Evolutionary conservation across 805 yeast species (phyloP).

Genomic region (Barnettozyma salicaria): DNA sequence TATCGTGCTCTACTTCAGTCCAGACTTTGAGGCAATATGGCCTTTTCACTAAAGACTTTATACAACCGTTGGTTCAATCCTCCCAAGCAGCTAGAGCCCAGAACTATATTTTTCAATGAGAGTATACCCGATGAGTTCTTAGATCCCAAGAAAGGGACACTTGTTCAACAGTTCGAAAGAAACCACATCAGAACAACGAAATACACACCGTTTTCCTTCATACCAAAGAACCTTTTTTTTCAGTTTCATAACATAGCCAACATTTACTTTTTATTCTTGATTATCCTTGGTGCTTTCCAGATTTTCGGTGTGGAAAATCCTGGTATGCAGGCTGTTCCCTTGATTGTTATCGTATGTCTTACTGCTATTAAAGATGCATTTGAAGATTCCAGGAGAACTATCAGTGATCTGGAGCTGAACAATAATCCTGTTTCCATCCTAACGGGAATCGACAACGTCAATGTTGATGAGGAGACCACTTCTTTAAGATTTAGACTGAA

Average conservation of each 20-base stretch:
- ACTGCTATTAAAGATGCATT: constrained; percentile 77
- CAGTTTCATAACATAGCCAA: constrained; percentile 91
- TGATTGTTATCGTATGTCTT: constrained; percentile 66
- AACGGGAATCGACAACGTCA: constrained; percentile 46
- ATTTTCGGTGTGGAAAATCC: constrained; percentile 81
- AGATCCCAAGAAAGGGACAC: constrained; percentile 6
- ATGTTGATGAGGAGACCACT: constrained; percentile 53
- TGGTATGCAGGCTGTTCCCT: constrained; percentile 68
- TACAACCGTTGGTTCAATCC: constrained; percentile 6
- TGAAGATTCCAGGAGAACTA: constrained; percentile 73
- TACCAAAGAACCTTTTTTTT: constrained; percentile 74
- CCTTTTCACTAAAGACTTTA: too few species aligned
- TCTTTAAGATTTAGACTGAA: constrained; percentile 49
- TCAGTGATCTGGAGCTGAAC: constrained; percentile 65
- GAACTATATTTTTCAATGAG: constrained; percentile 10
- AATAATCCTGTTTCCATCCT: constrained; percentile 66
- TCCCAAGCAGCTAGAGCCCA: constrained; percentile 5
- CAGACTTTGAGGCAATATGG: too few species aligned
- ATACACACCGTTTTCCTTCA: constrained; percentile 83
- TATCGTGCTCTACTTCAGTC: too few species aligned
- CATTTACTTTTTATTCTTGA: constrained; percentile 73
- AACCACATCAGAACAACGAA: constrained; percentile 93
- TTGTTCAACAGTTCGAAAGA: constrained; percentile 7
- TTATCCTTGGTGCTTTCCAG: constrained; percentile 70
- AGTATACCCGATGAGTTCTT: constrained; percentile 4